Evolutionary conservation across 306 rosid species (phyloP).

Genomic region (Abrus pulchellus): DNA sequence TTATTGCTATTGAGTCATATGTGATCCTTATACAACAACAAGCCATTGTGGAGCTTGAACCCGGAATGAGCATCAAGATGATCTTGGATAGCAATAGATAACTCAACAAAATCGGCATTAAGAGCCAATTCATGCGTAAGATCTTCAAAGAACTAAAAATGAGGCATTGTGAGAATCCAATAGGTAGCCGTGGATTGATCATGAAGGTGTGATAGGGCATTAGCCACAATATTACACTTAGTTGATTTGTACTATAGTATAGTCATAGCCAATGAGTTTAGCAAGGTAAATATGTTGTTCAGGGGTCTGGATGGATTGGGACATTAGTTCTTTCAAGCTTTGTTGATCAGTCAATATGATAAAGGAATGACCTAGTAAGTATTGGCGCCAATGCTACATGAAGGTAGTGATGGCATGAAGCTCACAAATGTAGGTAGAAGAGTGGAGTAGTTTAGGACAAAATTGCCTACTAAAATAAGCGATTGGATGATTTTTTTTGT

Average conservation of each 20-base stretch:
- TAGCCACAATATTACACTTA: neutral
- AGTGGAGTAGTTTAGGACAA: too few relatives aligned
- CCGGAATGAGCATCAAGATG: neutral
- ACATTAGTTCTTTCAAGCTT: neutral
- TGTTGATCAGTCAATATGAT: neutral
- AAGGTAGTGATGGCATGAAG: too few relatives aligned
- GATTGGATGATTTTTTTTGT: too few relatives aligned
- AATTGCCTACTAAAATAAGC: too few relatives aligned
- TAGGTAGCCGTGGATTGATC: too few relatives aligned
- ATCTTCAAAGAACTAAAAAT: too few relatives aligned
- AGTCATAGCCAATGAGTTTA: neutral
- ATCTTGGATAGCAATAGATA: too few relatives aligned
- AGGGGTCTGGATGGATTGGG: neutral
- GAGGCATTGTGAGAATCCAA: neutral
- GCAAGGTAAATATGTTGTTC: neutral
- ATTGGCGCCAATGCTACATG: too few relatives aligned
- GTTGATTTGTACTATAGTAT: neutral
- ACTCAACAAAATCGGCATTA: neutral
- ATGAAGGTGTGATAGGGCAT: neutral
- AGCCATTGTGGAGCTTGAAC: too few relatives aligned
- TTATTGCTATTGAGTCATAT: too few relatives aligned
- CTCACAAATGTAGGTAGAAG: too few relatives aligned
- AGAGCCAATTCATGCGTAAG: neutral
- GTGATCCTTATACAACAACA: too few relatives aligned
- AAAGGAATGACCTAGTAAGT: neutral